Base-by-base conservation (phyloP, 148 eudicot species). In the Heliosperma pusillum region DNA sequence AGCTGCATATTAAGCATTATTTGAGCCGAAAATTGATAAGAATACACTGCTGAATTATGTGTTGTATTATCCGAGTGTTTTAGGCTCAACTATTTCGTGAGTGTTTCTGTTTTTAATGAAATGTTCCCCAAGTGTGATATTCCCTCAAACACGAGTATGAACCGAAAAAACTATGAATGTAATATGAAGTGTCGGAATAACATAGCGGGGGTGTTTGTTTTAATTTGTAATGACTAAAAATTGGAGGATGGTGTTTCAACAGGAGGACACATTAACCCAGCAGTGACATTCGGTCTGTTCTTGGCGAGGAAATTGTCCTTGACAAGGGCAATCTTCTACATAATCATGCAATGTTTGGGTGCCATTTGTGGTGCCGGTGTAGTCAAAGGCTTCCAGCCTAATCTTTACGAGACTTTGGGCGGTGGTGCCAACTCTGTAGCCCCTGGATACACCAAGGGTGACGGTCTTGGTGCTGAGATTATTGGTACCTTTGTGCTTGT, bases 351-450 rank as follows among this genome's bases (percentile, higher is more conserved):
- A 58, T 87, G 93, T 25, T 80, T 89, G 63, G 93, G 93, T 47
- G 93, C 93, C 53, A 89, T 89, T 16, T 89, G 93, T 26, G 93
- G 93, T 58, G 93, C 90, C 50, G 93, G 90, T 69, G 90, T 89
- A 2, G 93, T 87, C 33, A 89, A 86, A 78, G 93, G 90, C 7
- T 89, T 89, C 83, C 83, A 82, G 6, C 79, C 82, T 17, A 74
- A 62, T 15, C 83, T 78, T 7, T 89, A 79, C 77, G 53, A 69
- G 71, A 7, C 61, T 2, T 40, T 65, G 29, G 93, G 93, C 6
- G 93, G 93, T 42, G 93, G 93, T 0, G 89, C 93, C 53, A 89
- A 89, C 79, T 77, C 70, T 2, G 84, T 89, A 10, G 68, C 66
- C 78, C 85, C 20, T 3, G 93, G 93, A 30, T 89, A 89, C 85